phyloP scores from a whole-genome alignment of 1,139 yeast genomes.

The Debaryomyces psychrophilus region DNA sequence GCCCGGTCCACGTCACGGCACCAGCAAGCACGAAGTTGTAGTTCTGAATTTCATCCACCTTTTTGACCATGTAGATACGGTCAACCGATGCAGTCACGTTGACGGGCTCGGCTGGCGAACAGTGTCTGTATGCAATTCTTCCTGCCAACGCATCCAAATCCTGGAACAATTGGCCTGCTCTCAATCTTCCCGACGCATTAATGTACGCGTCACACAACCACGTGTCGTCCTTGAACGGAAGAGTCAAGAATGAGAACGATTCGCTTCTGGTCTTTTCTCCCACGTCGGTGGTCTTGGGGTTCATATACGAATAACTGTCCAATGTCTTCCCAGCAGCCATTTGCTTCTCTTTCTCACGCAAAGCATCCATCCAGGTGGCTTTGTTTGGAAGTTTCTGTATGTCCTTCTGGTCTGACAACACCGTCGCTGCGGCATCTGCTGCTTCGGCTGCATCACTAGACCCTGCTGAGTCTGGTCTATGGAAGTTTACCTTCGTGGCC shows the following conservation, averaged over 20 bases:
- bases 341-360: conserved; percentile 73
- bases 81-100: conserved; percentile 95
- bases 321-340: conserved; percentile 68
- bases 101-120: conserved; percentile 89
- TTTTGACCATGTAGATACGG: conserved; percentile 83
- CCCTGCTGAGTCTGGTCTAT: conserved; percentile 43
- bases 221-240: conserved; percentile 84
- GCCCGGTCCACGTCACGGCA: conserved; percentile 89
- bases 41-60: conserved; percentile 75
- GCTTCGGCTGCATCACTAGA: conserved; percentile 55
- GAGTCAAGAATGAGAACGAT: conserved; percentile 69
- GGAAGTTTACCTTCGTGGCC: conserved; percentile 28
- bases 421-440: conserved; percentile 70
- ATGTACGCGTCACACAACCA: conserved; percentile 86
- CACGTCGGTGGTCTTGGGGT: conserved; percentile 72
- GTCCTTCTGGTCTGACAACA: conserved; percentile 55
- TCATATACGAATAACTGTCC: conserved; percentile 70
- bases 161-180: conserved; percentile 91
- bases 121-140: conserved; percentile 81
- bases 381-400: conserved; percentile 47
- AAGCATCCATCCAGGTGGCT: conserved; percentile 84
- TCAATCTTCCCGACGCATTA: conserved; percentile 82
- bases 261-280: conserved; percentile 75
- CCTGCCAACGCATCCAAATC: conserved; percentile 91
- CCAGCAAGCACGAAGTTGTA: conserved; percentile 85